A percentile compares a stretch with the other conserved stretches of the same genome.
Evolutionary conservation across 2,329 filamentous ascomycete genomes (phyloP).

Genomic region (Elsinoe australis): DNA sequence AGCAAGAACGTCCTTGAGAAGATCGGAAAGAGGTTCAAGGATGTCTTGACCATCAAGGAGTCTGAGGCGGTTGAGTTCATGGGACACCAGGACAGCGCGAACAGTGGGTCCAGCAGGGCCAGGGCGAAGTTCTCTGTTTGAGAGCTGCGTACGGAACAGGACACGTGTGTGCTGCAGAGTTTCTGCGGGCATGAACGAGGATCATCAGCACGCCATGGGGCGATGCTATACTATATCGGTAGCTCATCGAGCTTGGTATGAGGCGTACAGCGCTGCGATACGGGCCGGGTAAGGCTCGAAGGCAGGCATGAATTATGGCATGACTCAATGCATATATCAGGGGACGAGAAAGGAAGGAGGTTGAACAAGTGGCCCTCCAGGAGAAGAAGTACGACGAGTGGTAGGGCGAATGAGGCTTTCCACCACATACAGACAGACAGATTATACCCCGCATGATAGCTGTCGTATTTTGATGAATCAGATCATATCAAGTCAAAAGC

Average conservation of each 20-base stretch:
- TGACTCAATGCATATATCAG: not conserved
- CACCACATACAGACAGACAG: not conserved
- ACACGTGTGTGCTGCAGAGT: not conserved
- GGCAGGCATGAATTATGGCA: not conserved
- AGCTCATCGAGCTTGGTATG: not conserved
- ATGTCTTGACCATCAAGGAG: slow-evolving; percentile 70
- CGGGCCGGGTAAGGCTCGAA: too few species aligned
- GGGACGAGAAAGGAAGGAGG: slow-evolving; percentile 23
- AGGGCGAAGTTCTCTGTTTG: slow-evolving; percentile 90
- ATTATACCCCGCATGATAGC: slow-evolving; percentile 16
- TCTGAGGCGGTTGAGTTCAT: slow-evolving; percentile 85
- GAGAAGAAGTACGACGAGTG: slow-evolving; percentile 18
- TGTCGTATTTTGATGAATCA: slow-evolving; percentile 14
- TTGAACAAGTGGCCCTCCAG: slow-evolving; percentile 32
- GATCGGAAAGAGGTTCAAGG: slow-evolving; percentile 90
- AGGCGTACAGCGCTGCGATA: not conserved
- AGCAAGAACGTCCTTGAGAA: slow-evolving; percentile 74
- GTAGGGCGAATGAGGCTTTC: too few species aligned
- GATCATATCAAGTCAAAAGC: not conserved
- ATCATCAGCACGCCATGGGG: too few species aligned
- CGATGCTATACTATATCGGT: too few species aligned
- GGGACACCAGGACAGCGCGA: slow-evolving; percentile 88
- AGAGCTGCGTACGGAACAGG: slow-evolving; percentile 16
- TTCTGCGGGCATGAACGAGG: too few species aligned
- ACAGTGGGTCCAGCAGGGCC: slow-evolving; percentile 86